A percentile compares a stretch with the other conserved stretches of the same genome.
Evolutionary conservation across 1,139 yeast species (phyloP).

Genomic region (Diutina ranongensis): DNA sequence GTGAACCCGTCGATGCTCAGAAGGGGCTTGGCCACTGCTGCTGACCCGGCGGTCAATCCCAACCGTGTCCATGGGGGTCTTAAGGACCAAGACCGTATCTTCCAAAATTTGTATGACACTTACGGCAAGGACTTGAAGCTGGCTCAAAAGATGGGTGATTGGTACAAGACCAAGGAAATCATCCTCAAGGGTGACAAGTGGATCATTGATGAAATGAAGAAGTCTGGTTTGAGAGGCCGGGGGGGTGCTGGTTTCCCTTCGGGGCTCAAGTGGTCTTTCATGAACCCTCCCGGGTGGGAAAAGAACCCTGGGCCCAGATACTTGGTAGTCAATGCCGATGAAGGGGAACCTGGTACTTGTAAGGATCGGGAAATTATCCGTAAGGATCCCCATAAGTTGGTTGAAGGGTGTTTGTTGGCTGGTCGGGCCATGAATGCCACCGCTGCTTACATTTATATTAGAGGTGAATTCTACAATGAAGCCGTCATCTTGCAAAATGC

Average conservation of each 20-base stretch:
- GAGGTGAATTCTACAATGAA: conserved; percentile 83
- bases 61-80: conserved; percentile 64
- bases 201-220: conserved; percentile 79
- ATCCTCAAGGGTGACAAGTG: conserved; percentile 73
- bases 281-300: conserved; percentile 95
- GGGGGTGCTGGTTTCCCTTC: conserved; percentile 93
- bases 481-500: conserved; percentile 62
- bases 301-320: conserved; percentile 78
- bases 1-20: neutral
- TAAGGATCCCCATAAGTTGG: conserved; percentile 82
- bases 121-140: conserved; percentile 67
- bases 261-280: conserved; percentile 83
- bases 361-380: conserved; percentile 83
- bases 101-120: conserved; percentile 67
- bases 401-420: conserved; percentile 78
- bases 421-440: conserved; percentile 91
- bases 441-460: conserved; percentile 80
- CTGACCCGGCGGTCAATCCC: conserved; percentile 38
- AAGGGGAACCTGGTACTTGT: conserved; percentile 91
- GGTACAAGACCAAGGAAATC: conserved; percentile 84
- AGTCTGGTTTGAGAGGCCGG: conserved; percentile 79
- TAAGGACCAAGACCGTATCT: conserved; percentile 73
- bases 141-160: conserved; percentile 74
- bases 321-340: conserved; percentile 83
- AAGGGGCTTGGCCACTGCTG: conserved; percentile 26